Evolutionary conservation across 352 stramenopile genomes (phyloP).

Genomic region (Globisporangium splendens): DNA sequence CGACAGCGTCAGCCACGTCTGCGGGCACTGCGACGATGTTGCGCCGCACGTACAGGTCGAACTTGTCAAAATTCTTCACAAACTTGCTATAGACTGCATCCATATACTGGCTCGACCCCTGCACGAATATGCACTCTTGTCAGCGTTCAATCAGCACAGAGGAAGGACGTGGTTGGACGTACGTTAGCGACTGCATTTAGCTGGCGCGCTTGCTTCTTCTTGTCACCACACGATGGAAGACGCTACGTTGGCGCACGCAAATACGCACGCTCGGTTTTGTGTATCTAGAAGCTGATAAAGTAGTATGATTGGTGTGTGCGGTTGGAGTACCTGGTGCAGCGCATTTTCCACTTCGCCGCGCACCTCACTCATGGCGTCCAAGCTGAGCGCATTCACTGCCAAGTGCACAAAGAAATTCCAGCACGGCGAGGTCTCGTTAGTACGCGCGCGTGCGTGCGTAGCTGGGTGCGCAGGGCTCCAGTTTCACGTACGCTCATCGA

Average conservation of each 20-base stretch:
- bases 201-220: slow-evolving; percentile 60
- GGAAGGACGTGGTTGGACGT: background rate
- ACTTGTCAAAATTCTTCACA: slow-evolving; percentile 83
- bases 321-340: slow-evolving; percentile 44
- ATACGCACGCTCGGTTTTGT: too few species aligned
- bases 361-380: slow-evolving; percentile 46
- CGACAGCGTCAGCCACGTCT: slow-evolving; percentile 38
- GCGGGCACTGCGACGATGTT: slow-evolving; percentile 67
- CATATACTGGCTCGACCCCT: slow-evolving; percentile 67
- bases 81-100: slow-evolving; percentile 53
- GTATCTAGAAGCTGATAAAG: too few species aligned
- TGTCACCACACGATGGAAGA: slow-evolving; percentile 26
- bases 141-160: too few species aligned
- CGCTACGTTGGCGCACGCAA: background rate
- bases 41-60: slow-evolving; percentile 72
- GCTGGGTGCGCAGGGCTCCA: too few species aligned
- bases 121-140: too few species aligned
- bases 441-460: too few species aligned
- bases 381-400: slow-evolving; percentile 40
- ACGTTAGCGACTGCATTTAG: slow-evolving; percentile 65
- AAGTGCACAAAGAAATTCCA: too few species aligned
- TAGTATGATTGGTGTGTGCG: too few species aligned
- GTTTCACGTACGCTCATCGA: slow-evolving; percentile 44
- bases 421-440: too few species aligned
- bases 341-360: slow-evolving; percentile 66